Evolutionary conservation across 768 basidiomycete genomes (phyloP), one percentile per base, ranked within the genome.

Genomic region (Termitomyces titanicus): DNA sequence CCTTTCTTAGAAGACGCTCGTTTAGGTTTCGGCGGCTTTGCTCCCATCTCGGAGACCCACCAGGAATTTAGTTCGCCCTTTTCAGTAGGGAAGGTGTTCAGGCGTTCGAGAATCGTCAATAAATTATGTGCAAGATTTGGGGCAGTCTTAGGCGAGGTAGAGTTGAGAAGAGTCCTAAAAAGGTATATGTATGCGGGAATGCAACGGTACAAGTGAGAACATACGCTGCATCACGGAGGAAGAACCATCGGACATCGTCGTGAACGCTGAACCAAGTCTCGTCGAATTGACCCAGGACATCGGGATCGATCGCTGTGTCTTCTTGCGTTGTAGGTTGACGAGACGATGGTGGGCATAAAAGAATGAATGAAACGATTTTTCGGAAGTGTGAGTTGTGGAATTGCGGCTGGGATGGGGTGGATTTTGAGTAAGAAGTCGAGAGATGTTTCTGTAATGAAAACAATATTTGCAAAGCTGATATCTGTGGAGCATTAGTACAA

Each of bases 231-330:
- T 94, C 89, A 40, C 88, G 80, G 33, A 96, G 78, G 74, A 93
- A 94, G 73, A 89, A 91, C 89, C 89, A 95, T 55, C 93, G 82
- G 31, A 95, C 74, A 63, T 96, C 93, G 63, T 92, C 89, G 66
- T 89, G 65, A 12, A 88, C 82, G 59, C 83, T 85, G 61, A 92
- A 79, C 85, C 88, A 94, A 13, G 79, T 85, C 45, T 80, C 79
- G 51, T 85, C 72, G 63, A 93, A 92, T 11, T 77, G 69, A 40
- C 82, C 72, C 24, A 85, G 71, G 3, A 92, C 83, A 54, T 89
- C 86, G 5, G 74, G 51, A 52, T 86, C 80, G 17, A 86, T 70
- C 34, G 71, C 67, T 24, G 74, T 66, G 38, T 68, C 62, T 17
- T 62, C 40, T 39, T 51, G 40, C 72, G 71, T 10, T 7, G 55